Evolutionary conservation across 345 rosid genomes (phyloP).

Genomic region (Eucalyptus pauciflora): DNA sequence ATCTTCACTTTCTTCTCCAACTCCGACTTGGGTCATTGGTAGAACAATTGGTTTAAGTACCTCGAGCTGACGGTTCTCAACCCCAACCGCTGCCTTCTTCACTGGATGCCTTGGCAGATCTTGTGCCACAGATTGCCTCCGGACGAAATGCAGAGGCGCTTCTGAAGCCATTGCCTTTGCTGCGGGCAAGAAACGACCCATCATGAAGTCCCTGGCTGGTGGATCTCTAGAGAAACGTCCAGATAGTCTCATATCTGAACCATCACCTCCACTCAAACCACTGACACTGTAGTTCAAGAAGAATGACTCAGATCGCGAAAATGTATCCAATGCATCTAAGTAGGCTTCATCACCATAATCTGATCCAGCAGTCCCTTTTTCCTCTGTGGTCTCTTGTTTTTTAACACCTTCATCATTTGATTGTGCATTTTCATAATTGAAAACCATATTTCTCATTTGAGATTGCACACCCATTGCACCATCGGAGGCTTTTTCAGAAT

Average conservation of each 20-base stretch:
- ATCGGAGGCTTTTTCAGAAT: constrained; percentile 6
- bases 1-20: constrained; percentile 29
- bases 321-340: constrained; percentile 8
- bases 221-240: constrained; percentile 40
- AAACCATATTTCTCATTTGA: background rate
- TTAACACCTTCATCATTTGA: background rate
- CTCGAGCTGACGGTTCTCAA: constrained; percentile 2
- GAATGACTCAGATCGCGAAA: constrained; percentile 5
- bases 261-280: constrained; percentile 4
- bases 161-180: constrained; percentile 87
- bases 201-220: constrained; percentile 65
- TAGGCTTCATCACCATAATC: constrained; percentile 4
- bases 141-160: constrained; percentile 29
- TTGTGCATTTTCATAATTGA: background rate
- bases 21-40: constrained; percentile 3
- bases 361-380: background rate
- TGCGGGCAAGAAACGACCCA: constrained; percentile 88
- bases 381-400: background rate
- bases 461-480: background rate
- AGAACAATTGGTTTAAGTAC: constrained; percentile 10
- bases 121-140: constrained; percentile 29
- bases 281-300: constrained; percentile 4
- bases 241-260: constrained; percentile 26
- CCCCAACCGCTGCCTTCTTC: constrained; percentile 4
- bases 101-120: constrained; percentile 15